Base-by-base conservation (phyloP, 1,284 basidiomycete species). In the Boletus mariae region DNA sequence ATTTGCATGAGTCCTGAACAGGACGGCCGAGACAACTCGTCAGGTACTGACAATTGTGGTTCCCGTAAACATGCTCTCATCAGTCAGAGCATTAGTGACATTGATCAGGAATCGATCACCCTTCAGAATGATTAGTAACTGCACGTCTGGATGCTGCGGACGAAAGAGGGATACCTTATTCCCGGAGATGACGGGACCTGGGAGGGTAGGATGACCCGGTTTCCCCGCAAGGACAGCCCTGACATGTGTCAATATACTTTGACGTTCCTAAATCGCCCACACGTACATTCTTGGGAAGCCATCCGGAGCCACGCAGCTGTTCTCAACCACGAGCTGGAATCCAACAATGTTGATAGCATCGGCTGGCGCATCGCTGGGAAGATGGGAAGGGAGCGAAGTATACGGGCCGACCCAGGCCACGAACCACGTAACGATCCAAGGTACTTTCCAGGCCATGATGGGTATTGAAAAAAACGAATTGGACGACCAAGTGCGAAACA, bases 51-150 rank as follows among this genome's bases (percentile, higher is more conserved):
- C 57, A n/a, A 71, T 50, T 1, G 62, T 61, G 12, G 70, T 67
- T 28, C 58, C 62, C n/a, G 54, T 59, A 35, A 62, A 45, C 66
- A 69, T 65, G 2, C 51, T 59, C 8, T 44, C 51, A 41, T 72
- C 60, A 0, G 55, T 57, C 31, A 71, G 52, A 38, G 53, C 13
- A 49, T 72, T 61, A 6, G 48, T 47, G 8, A 73, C 68, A 4
- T 52, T 46, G 15, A 62, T 49, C 8, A 45, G 23, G 34, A 62
- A 62, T 34, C 45, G n/a, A n/a, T 62, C 60, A 4, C 61, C 61
- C 61, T 61, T 49, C 2, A 12, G 12, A 55, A 35, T 2, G 5
- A 13, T 34, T 13, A 41, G 1, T 3, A n/a, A 20, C 20, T 20
- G 13, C 15, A 38, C 5, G 31, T 12, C n/a, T 5, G 45, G 10